These are phyloP conservation scores for Cytidiella melzeri DNA, from an alignment of 768 basidiomycete species.

Conservation along the genomic window DNA sequence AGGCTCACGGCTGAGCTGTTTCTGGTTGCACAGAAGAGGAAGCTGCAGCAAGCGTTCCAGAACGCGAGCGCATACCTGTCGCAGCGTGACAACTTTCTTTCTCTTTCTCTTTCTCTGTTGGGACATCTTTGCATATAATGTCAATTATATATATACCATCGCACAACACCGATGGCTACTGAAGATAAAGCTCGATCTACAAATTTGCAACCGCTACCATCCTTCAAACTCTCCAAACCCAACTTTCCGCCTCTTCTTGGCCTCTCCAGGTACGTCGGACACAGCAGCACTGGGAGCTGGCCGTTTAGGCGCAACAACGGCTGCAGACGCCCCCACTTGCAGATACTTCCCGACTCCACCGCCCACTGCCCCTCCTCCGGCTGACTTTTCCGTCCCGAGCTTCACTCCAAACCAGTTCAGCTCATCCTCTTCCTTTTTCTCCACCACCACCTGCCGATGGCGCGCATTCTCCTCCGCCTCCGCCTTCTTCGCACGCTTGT, in stretches of 20 bases:
- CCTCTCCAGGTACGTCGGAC: slow-evolving; percentile 32
- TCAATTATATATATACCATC: too few relatives aligned
- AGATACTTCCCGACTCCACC: slow-evolving; percentile 80
- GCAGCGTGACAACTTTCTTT: too few relatives aligned
- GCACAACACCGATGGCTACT: slow-evolving; percentile 5
- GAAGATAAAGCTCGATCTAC: slow-evolving; percentile 2
- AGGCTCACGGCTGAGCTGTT: not conserved
- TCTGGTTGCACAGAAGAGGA: slow-evolving; percentile 5
- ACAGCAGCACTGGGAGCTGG: slow-evolving; percentile 8
- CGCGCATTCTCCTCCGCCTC: slow-evolving; percentile 32
- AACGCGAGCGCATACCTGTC: slow-evolving; percentile 23
- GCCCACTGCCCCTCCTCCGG: slow-evolving; percentile 25
- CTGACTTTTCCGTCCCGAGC: slow-evolving; percentile 46
- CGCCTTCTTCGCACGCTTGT: slow-evolving; percentile 61
- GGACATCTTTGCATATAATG: too few relatives aligned
- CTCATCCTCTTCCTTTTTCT: slow-evolving; percentile 59
- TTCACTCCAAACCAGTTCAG: slow-evolving; percentile 89
- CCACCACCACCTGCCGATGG: slow-evolving; percentile 20
- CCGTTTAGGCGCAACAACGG: slow-evolving; percentile 7
- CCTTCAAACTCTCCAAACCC: slow-evolving; percentile 91
- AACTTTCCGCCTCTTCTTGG: slow-evolving; percentile 73
- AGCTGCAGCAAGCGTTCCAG: not conserved
- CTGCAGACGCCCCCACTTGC: slow-evolving; percentile 35
- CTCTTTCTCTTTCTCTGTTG: too few relatives aligned
- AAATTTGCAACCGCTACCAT: slow-evolving; percentile 42